Conservation (phyloP, 257 asterid genomes). For the Primulina tabacum region DNA sequence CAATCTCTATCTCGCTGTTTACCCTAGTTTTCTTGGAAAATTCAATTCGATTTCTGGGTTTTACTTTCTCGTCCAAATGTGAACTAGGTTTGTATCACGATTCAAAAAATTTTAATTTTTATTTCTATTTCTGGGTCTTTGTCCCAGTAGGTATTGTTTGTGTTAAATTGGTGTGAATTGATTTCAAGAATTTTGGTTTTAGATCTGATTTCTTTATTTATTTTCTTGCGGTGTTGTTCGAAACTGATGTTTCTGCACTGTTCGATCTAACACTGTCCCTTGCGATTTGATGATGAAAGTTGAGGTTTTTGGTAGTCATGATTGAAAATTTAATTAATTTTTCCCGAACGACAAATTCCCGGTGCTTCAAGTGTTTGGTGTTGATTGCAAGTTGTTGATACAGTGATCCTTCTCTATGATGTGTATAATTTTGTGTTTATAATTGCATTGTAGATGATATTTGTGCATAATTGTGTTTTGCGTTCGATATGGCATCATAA, state of each 20-base stretch:
- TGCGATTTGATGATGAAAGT: constrained; percentile 23
- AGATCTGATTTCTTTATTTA: constrained; percentile 2
- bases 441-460: neutral
- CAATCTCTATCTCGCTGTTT: constrained; percentile 17
- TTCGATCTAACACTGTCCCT: neutral
- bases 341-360: neutral
- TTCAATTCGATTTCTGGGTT: constrained; percentile 6
- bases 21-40: neutral
- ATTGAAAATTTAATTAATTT: constrained; percentile 2
- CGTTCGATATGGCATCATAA: neutral
- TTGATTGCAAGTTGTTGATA: neutral
- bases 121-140: constrained; percentile 6
- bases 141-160: neutral
- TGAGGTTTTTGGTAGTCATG: constrained; percentile 25
- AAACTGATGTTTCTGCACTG: constrained; percentile 7
- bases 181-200: constrained; percentile 3
- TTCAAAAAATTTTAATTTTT: constrained; percentile 12
- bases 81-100: constrained; percentile 34
- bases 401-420: neutral
- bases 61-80: constrained; percentile 23
- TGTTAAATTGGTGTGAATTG: constrained; percentile 24
- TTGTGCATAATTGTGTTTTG: neutral
- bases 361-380: constrained; percentile 11
- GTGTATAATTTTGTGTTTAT: too few relatives aligned
- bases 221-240: neutral